Evolutionary conservation across 345 rosid species (phyloP).

Genomic region (Brassica napus): DNA sequence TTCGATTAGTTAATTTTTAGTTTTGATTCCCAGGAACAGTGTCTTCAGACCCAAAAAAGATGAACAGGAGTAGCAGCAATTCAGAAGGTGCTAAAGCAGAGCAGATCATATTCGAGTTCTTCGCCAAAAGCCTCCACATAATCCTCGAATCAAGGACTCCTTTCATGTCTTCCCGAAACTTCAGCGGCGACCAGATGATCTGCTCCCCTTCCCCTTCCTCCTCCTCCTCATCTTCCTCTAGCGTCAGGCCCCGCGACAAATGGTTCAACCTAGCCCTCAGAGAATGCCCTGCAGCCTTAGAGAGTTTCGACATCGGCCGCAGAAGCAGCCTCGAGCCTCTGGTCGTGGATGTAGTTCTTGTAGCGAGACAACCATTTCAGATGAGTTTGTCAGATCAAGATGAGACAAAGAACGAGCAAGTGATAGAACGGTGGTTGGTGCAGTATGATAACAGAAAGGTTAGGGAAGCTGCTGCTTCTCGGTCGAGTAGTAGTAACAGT

Average conservation of each 20-base stretch:
- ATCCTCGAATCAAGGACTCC: constrained; percentile 90
- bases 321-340: constrained; percentile 76
- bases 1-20: constrained; percentile 14
- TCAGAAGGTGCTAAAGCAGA: constrained; percentile 76
- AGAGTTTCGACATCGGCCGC: constrained; percentile 77
- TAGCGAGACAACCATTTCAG: constrained; percentile 46
- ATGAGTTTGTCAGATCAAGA: constrained; percentile 60
- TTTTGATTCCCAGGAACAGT: constrained; percentile 32
- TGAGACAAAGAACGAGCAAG: constrained; percentile 58
- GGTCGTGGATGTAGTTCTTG: constrained; percentile 86
- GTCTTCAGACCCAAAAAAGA: constrained; percentile 22
- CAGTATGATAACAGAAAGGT: constrained; percentile 71
- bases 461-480: constrained; percentile 50
- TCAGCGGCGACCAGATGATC: constrained; percentile 73
- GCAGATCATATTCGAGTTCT: constrained; percentile 86
- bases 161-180: constrained; percentile 75
- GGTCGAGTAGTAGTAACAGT: constrained; percentile 56
- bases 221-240: constrained; percentile 79
- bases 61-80: constrained; percentile 51
- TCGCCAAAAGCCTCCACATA: constrained; percentile 85
- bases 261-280: constrained; percentile 95
- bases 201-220: constrained; percentile 66
- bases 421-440: constrained; percentile 91
- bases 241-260: constrained; percentile 83
- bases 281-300: constrained; percentile 83